Base-by-base conservation (phyloP, 495 filamentous ascomycete species). In the Paragyromitra xinjiangensis region DNA sequence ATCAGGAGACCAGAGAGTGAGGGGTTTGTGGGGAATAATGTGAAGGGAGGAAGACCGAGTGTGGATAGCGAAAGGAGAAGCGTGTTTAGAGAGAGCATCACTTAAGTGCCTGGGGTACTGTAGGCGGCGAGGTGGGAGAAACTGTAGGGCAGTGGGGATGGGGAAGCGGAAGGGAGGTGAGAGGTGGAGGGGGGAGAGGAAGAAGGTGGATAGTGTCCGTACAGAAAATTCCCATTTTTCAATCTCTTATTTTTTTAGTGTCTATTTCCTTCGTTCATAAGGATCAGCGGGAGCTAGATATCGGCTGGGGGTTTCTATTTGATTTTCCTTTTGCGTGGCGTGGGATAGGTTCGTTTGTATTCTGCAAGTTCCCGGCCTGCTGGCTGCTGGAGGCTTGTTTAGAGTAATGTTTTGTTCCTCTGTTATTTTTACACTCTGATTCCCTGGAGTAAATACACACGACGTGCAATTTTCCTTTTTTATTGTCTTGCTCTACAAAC, bases 11-110 rank as follows among this genome's bases (percentile, higher is more conserved):
- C 70, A 9, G 76, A 77, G 71, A 78, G 69, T 53, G 80, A 82
- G 56, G 80, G 80, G 40, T 82, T 82, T 63, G 80, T 70, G 22
- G 80, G 56, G 8, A 85, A 77, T 22, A 82, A 82, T 64, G 72
- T 77, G 67, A 85, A 83, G 40, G 82, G 85, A 50, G 86, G 85
- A 77, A 83, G 85, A 42, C 84, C 83, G 53, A 82, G 80, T 19
- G 73, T 78, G 56, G 81, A 82, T 56, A 80, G 80, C 24, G 88
- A 89, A 83, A 84, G 87, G 83, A 86, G 86, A 80, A 89, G 88
- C 79, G 85, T 88, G 75, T 89, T 89, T 66, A 82, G 84, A 64
- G 88, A 89, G 77, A 82, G 80, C 45, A 81, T 85, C 26, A 78
- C 75, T 48, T 79, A 79, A 71, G 44, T 62, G 61, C 42, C 69